Base-by-base conservation (phyloP, 1,139 yeast species). In the Debaryomycetaceae sp. region DNA sequence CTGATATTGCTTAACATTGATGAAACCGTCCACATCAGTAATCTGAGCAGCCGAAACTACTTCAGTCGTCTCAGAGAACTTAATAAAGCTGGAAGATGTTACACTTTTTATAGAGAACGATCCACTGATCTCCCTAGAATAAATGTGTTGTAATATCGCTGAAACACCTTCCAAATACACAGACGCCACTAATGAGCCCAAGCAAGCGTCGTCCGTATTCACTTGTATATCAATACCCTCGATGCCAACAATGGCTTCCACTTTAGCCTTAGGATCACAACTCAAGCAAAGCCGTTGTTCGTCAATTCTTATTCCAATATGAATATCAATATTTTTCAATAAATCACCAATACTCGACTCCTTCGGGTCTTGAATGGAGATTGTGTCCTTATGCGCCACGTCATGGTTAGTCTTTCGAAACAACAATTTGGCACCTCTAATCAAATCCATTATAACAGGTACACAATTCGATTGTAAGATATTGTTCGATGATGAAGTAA, bases 261-360 rank as follows among this genome's bases (percentile, higher is more conserved):
- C 95, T 58, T 87, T 88, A 0, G 98, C 98, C 11, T 84, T 83
- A 0, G 99, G 98, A 50, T 87, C 93, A 72, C 98, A 93, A 53
- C 96, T 86, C 43, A 93, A 69, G 4, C 87, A 78, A 29, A 93
- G 62, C 42, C 78, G 80, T 59, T 93, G 98, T 35, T 82, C 78
- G 27, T 84, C 89, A 42, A 91, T 76, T 41, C 79, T 70, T 5
- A 90, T 55, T 1, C 85, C 82, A 43, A 87, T 62, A 46, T 81
- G 83, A 23, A 90, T 58, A 53, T 87, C 91, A 47, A 86, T 64
- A 29, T 78, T 76, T 24, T 74, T 64, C 13, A 83, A 53, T 4
- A 81, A 38, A 17, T 63, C 63, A 29, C 67, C 62, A 36, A 78
- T 60, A 40, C 75, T 71, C 35, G 66, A 51, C 9, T 54, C 58